Evolutionary conservation across 148 eudicot species (phyloP), one percentile per base, ranked within the genome.

Genomic region (Heliamphora exappendiculata): DNA sequence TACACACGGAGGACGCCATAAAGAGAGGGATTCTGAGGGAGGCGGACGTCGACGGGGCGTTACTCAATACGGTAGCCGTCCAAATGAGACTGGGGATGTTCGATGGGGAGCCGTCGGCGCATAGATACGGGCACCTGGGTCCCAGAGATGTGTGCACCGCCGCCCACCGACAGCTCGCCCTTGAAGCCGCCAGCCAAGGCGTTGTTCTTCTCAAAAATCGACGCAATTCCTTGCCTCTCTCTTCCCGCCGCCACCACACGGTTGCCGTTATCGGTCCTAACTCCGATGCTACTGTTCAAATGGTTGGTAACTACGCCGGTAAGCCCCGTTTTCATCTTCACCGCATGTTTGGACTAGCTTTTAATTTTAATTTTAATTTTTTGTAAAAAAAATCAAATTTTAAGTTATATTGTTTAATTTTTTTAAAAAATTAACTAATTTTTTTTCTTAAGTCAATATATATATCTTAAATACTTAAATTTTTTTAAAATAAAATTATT

Each of bases 301-400:
- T 94, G 97, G 83, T 90, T 8, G 97, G 98, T 11, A 95, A 92
- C 75, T 95, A 95, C 53, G 98, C 98, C 5, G 98, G 98, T 87
- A 78, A 55, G 75, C 34, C 14, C 31, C 60, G 51, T 14, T 63
- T 34, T 33, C 22, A n/a, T n/a, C n/a, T 34, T 31, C 0, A 1
- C 37, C 37, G 22, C 17, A 8, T n/a, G 16, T 22, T n/a, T 39
- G 70, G n/a, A n/a, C n/a, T n/a, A n/a, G n/a, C n/a, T n/a, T n/a
- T n/a, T n/a, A n/a, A n/a, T n/a, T n/a, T n/a, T n/a, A n/a, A n/a
- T n/a, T n/a, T n/a, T n/a, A n/a, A n/a, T n/a, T n/a, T n/a, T n/a
- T n/a, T n/a, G n/a, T n/a, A n/a, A n/a, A n/a, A n/a, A n/a, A n/a
- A n/a, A n/a, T n/a, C n/a, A n/a, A n/a, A n/a, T n/a, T n/a, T n/a